phyloP scores from a whole-genome alignment of 257 asterid genomes.

The Ocimum tenuiflorum region DNA sequence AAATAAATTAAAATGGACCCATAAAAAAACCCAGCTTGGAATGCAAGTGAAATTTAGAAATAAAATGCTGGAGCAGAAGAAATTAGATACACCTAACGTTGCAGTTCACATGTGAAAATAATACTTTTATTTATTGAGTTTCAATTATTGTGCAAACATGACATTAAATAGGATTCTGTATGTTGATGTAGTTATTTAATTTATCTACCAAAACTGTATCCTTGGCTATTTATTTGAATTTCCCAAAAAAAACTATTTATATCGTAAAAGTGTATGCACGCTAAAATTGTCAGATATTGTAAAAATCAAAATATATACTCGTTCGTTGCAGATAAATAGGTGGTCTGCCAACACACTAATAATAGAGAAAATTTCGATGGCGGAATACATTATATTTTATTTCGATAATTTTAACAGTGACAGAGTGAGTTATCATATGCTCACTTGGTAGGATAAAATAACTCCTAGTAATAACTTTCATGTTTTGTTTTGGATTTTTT shows the following conservation, averaged over 20 bases:
- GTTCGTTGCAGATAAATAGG: no score
- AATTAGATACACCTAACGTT: no score
- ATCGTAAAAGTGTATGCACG: no score
- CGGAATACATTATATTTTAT: background rate
- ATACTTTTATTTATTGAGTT: background rate
- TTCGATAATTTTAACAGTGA: no score
- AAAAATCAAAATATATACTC: no score
- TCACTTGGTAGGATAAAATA: background rate
- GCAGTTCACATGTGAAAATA: background rate
- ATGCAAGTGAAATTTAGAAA: no score
- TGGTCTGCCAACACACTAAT: no score
- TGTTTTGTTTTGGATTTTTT: no score
- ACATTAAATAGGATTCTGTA: background rate
- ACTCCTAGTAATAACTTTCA: no score
- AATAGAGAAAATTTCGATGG: background rate
- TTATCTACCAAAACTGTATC: background rate
- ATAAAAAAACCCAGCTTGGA: no score
- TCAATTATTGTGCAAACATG: background rate
- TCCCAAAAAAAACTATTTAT: background rate
- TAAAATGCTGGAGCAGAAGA: no score
- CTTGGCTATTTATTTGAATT: background rate
- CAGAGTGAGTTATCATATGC: background rate
- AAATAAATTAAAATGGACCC: no score
- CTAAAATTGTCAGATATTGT: slow-evolving; percentile 13
- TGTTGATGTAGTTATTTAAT: background rate